Evolutionary conservation across 192 early-diverging fungal genomes (phyloP).

Genomic region (Gorgonomyces haynaldii): DNA sequence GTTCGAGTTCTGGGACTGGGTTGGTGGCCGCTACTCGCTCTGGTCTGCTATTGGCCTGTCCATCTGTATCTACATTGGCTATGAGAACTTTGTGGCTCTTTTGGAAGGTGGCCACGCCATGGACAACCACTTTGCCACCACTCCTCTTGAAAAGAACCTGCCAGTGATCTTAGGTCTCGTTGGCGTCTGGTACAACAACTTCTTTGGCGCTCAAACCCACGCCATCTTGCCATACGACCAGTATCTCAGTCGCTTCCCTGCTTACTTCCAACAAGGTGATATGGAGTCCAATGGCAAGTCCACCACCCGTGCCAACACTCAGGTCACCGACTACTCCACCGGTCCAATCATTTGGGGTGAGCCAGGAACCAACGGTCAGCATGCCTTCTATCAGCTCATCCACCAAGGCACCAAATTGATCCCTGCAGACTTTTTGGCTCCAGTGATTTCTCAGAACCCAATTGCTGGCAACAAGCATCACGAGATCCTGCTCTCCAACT

Average conservation of each 20-base stretch:
- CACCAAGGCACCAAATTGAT: conserved; percentile 98
- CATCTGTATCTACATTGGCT: conserved; percentile 89
- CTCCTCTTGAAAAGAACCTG: conserved; percentile 87
- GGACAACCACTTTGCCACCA: conserved; percentile 88
- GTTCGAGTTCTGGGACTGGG: conserved; percentile 99
- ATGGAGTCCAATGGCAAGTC: conserved; percentile 99
- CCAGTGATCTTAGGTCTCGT: conserved; percentile 74
- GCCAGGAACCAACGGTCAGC: conserved; percentile 98
- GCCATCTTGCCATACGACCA: conserved; percentile 98
- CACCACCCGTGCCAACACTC: conserved; percentile 66
- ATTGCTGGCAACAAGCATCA: conserved; percentile 76
- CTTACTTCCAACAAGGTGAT: conserved; percentile 99
- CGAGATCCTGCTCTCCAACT: conserved; percentile 96
- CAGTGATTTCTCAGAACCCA: conserved; percentile 87
- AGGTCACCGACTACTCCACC: conserved; percentile 66
- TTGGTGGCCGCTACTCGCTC: conserved; percentile 92
- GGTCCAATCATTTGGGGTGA: conserved; percentile 99
- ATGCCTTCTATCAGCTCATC: conserved; percentile 98
- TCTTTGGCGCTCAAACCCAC: conserved; percentile 85
- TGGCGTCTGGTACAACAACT: conserved; percentile 80
- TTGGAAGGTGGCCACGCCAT: conserved; percentile 88
- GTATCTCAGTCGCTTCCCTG: conserved; percentile 94
- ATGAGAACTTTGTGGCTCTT: conserved; percentile 86
- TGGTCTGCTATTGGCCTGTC: conserved; percentile 99
- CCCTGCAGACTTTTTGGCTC: conserved; percentile 92